Conservation (phyloP, 2,329 filamentous ascomycete species). For the Colletotrichum tabaci region DNA sequence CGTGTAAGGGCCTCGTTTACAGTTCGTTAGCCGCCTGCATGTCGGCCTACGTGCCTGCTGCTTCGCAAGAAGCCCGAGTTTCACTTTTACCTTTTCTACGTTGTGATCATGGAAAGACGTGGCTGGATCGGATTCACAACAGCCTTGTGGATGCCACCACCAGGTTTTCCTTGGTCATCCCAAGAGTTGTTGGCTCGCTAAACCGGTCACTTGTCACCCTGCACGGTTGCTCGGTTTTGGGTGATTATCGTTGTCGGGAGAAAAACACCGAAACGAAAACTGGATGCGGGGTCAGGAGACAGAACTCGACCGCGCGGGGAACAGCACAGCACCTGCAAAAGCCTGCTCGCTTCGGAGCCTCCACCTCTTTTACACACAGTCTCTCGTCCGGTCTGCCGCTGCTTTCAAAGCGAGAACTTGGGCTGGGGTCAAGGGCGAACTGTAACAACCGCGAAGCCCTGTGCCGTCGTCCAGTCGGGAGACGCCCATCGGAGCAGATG, state of each 20-base stretch:
- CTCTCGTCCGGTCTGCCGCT: not conserved
- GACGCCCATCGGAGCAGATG: too few species aligned
- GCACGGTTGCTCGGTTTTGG: not conserved
- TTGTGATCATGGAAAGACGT: not conserved
- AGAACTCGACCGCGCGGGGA: not conserved
- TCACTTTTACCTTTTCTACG: not conserved
- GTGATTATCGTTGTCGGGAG: not conserved
- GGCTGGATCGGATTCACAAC: not conserved
- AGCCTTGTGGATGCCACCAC: not conserved
- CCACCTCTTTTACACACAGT: not conserved
- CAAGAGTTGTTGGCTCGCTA: not conserved
- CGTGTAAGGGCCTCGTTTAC: too few species aligned
- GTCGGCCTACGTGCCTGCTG: too few species aligned
- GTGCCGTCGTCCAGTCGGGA: not conserved
- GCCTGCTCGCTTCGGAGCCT: not conserved
- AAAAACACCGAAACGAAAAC: not conserved
- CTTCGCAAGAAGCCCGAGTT: too few species aligned
- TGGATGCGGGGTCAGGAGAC: not conserved
- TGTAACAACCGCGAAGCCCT: not conserved
- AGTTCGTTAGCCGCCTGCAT: too few species aligned
- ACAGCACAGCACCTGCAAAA: too few species aligned
- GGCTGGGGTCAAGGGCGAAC: not conserved
- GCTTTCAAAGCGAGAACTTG: not conserved
- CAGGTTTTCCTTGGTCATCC: too few species aligned
- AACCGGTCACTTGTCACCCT: too few species aligned